phyloP scores from a whole-genome alignment of 2,329 filamentous ascomycete genomes.

The Camillea tinctor region DNA sequence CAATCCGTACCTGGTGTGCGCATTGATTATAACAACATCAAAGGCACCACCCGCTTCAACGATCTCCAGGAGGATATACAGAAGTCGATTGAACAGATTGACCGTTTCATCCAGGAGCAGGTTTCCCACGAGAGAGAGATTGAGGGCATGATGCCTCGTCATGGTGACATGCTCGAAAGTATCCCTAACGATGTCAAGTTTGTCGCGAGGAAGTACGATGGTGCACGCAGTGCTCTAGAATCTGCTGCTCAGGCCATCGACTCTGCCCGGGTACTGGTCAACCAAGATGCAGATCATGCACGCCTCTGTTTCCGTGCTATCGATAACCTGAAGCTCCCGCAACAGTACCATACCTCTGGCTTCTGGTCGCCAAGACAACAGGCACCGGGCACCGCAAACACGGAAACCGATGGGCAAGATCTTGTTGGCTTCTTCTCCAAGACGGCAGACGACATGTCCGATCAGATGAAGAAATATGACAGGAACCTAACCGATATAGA shows the following conservation, averaged over 20 bases:
- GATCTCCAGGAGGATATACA: conserved; percentile 83
- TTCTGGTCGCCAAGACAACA: conserved; percentile 41
- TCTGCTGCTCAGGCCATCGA: conserved; percentile 43
- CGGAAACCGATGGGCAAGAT: conserved; percentile 53
- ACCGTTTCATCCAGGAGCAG: conserved; percentile 76
- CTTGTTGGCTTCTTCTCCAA: conserved; percentile 64
- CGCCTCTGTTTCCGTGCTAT: conserved; percentile 45
- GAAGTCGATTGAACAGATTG: conserved; percentile 72
- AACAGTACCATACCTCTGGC: conserved; percentile 48
- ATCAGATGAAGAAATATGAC: conserved; percentile 56
- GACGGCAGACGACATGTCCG: conserved; percentile 60
- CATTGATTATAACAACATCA: conserved; percentile 75
- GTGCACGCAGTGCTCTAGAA: conserved; percentile 40
- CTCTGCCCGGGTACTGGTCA: conserved; percentile 40
- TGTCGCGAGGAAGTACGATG: conserved; percentile 44
- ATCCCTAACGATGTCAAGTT: conserved; percentile 46
- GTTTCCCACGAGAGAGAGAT: conserved; percentile 77
- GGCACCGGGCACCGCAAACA: conserved; percentile 41
- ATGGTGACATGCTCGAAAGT: conserved; percentile 52
- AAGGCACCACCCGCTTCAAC: conserved; percentile 87
- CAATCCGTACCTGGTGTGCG: conserved; percentile 68
- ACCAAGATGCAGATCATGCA: conserved; percentile 41
- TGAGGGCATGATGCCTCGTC: conserved; percentile 62
- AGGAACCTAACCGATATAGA: conserved; percentile 63
- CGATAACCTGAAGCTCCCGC: conserved; percentile 46